phyloP scores from a whole-genome alignment of 1,139 yeast species.

The Groenewaldozyma auringiensis region DNA sequence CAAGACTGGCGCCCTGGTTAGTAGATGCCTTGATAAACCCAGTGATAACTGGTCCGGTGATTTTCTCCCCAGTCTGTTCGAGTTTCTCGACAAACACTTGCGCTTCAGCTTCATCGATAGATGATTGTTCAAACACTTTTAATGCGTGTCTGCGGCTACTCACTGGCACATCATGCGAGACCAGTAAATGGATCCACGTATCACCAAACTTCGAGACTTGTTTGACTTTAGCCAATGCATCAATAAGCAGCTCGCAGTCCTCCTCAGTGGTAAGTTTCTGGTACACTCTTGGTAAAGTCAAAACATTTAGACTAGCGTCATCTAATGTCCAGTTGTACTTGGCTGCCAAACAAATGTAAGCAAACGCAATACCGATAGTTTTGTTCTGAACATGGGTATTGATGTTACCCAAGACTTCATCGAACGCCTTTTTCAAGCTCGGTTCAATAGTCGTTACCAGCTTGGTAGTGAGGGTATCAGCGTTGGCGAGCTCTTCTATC shows the following conservation, averaged over 20 bases:
- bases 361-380: constrained; percentile 25
- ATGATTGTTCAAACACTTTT: constrained; percentile 24
- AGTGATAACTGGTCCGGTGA: not conserved
- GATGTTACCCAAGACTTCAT: constrained; percentile 34
- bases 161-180: not conserved
- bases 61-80: constrained; percentile 25
- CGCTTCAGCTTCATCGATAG: not conserved
- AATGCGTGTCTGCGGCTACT: not conserved
- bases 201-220: not conserved
- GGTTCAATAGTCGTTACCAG: constrained; percentile 21
- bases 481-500: constrained; percentile 33
- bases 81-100: not conserved
- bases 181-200: constrained; percentile 1
- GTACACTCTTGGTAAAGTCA: constrained; percentile 19
- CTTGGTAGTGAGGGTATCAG: constrained; percentile 28
- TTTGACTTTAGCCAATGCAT: constrained; percentile 15
- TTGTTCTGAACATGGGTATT: constrained; percentile 28
- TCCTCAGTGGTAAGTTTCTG: constrained; percentile 19
- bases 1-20: constrained; percentile 30
- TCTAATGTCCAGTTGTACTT: constrained; percentile 8
- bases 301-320: not conserved
- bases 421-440: constrained; percentile 17
- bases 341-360: constrained; percentile 22
- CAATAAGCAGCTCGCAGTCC: constrained; percentile 12
- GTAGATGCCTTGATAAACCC: constrained; percentile 38